Evolutionary conservation across 73 alveolate species (phyloP), one percentile per base, ranked within the genome.

Genomic region (Blepharisma japonicum): DNA sequence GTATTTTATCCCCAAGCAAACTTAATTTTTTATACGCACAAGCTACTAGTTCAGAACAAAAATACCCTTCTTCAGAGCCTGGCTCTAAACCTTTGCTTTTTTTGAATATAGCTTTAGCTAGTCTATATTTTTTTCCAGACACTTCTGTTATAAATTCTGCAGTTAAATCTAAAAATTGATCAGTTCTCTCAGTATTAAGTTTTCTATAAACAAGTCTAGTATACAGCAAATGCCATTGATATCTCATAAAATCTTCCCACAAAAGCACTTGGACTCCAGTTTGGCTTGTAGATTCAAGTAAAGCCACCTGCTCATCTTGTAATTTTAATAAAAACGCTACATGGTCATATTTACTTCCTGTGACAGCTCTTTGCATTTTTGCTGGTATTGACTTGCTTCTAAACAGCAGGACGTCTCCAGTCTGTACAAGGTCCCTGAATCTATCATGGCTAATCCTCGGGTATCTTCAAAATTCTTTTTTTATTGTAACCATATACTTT

Each of bases 41-140:
- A 5, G 98, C 98, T 8, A 93, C 92, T 7, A 93, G 82, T 78
- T 93, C 96, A 55, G 95, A 84, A 55, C 97, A 91, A 86, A 93
- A 93, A 80, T 87, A 93, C 71, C 76, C 48, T 18, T 74, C 81
- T 42, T 79, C 77, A 54, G 77, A 7, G 14, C 74, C 74, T 25
- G 74, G 80, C 32, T n/a, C 27, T 38, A 5, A 56, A 74, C 50
- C 56, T 45, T 68, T 68, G 2, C 55, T 53, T 32, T 89, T 79
- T 86, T 45, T 81, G 27, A 25, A 89, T 23, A 55, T 89, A 80
- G 46, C 55, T 45, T 38, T 82, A 80, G 77, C 77, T 70, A 45
- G 68, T 51, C 79, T 82, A 67, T 86, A 89, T 46, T 86, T 86
- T 71, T 86, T 89, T 51, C 92, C 92, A 38, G 47, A 38, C 55